Evolutionary conservation across 257 asterid genomes (phyloP).

Genomic region (Solanum bulbocastanum): DNA sequence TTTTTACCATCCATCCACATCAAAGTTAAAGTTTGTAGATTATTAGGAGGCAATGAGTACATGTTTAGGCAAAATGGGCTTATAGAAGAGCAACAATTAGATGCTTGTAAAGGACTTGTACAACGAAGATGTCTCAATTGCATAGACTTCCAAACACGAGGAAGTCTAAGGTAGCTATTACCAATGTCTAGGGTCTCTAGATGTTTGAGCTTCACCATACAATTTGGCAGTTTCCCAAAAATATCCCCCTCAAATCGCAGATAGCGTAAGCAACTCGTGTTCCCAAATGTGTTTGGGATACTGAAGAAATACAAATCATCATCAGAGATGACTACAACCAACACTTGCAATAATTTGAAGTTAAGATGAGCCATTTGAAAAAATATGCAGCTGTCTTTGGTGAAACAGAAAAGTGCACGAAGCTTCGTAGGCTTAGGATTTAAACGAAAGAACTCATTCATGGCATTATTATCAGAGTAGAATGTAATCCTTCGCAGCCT

Average conservation of each 20-base stretch:
- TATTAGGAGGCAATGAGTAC: no score
- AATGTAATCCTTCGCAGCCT: neutral
- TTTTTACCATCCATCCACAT: no score
- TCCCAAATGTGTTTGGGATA: neutral
- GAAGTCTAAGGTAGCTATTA: no score
- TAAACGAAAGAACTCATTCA: neutral
- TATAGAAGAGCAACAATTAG: no score
- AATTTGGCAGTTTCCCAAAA: no score
- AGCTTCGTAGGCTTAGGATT: neutral
- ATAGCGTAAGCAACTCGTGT: neutral
- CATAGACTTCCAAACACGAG: no score
- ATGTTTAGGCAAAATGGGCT: no score
- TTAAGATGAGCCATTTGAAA: neutral
- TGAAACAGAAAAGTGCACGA: neutral
- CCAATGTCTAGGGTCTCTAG: no score
- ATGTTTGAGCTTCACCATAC: no score
- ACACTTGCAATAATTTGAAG: neutral
- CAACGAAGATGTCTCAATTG: no score
- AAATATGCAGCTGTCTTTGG: neutral
- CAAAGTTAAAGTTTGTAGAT: no score
- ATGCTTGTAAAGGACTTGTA: rapidly evolving
- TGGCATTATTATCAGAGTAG: neutral
- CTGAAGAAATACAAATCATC: no score
- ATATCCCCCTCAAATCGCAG: neutral
- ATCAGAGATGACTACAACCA: neutral